phyloP scores from a whole-genome alignment of 2,329 filamentous ascomycete genomes.

The Cadophora sp. region DNA sequence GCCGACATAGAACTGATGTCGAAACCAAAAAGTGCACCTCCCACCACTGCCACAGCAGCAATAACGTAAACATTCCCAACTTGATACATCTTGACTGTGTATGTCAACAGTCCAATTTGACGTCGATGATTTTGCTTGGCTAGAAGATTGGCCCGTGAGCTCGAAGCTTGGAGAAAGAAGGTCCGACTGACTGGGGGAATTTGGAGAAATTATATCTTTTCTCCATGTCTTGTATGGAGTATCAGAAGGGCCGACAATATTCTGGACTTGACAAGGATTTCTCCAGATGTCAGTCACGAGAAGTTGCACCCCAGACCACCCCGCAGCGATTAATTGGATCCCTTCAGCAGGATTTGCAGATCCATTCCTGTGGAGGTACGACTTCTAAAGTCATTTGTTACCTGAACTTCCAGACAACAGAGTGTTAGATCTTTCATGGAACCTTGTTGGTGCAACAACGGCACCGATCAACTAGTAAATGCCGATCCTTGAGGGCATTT shows the following conservation, averaged over 20 bases:
- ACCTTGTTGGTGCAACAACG: constrained; percentile 12
- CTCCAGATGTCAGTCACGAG: constrained; percentile 23
- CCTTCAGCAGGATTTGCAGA: constrained; percentile 6
- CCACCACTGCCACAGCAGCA: not conserved
- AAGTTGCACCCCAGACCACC: constrained; percentile 13
- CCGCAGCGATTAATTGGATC: constrained; percentile 23
- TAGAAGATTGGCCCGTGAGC: not conserved
- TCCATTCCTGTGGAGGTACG: constrained; percentile 16
- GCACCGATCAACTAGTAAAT: constrained; percentile 16
- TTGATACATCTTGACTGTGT: not conserved
- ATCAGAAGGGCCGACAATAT: constrained; percentile 10
- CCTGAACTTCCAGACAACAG: not conserved
- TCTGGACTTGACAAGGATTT: constrained; percentile 18
- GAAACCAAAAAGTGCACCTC: not conserved
- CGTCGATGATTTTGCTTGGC: not conserved
- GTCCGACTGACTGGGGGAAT: not conserved
- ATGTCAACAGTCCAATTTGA: not conserved
- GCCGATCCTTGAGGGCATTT: constrained; percentile 26
- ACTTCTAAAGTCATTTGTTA: not conserved
- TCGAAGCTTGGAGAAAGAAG: not conserved
- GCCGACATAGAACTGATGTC: not conserved
- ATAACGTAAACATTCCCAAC: not conserved
- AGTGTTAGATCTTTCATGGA: not conserved
- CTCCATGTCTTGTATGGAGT: not conserved
- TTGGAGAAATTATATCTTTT: not conserved